Base-by-base conservation (phyloP, 495 filamentous ascomycete genomes). In the Penicillium canariense region DNA sequence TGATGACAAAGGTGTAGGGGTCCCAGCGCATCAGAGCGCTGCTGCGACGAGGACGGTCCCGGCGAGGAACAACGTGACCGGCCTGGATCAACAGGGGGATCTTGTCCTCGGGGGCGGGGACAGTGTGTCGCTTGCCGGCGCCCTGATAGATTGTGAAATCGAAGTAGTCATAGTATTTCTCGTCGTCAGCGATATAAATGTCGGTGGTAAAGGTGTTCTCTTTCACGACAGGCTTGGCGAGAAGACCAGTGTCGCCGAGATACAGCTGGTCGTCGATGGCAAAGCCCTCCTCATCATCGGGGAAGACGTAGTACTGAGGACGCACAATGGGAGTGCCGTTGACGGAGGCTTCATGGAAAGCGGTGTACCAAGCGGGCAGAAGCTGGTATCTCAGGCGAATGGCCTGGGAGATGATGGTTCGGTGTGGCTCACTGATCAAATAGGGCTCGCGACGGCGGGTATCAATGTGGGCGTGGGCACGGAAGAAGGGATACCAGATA, bases 401-500 rank as follows among this genome's bases (percentile, higher is more conserved):
- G 1, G 95, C 90, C 51, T 91, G 84, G 0, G 89, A 85, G 60
- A 96, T 93, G 65, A 96, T 96, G 30, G 81, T 78, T 22, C 83
- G 87, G 70, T 96, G 90, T 0, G 92, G 93, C 56, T 93, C 86
- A 35, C 87, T 88, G 17, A 84, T 80, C 28, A 98, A 77, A 67
- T 97, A 97, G 4, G 95, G 94, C 77, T 98, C 94, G 32, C 94
- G 86, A 11, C 94, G 87, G 22, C 94, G 88, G 43, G 93, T 87
- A 63, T 97, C 94, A 56, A 97, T 97, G 68, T 98, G 94, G 15
- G 94, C 94, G 63, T 98, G 94, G n/a, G 82, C 94, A 35, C 94
- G 88, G 87, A 97, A 96, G 80, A 97, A 98, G 18, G 94, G 94
- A 68, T 97, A 97, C 83, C 96, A 98, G 35, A 90, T 90, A 49